Evolutionary conservation across 345 rosid species (phyloP), one percentile per base, ranked within the genome.

Genomic region (Populus simonii): DNA sequence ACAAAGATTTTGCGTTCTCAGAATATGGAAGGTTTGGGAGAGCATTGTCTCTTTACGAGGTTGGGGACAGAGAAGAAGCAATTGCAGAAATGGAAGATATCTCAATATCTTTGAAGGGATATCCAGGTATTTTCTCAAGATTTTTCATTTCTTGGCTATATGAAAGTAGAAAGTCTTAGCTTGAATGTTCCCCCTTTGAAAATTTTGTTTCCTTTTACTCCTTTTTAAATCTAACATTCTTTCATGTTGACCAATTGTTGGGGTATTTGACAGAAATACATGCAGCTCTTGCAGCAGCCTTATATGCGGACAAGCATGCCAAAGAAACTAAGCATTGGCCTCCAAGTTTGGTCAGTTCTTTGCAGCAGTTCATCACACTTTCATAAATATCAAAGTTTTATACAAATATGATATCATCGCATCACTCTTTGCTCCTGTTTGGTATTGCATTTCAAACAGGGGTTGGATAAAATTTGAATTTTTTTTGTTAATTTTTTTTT

Each of bases 81-180:
- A 88, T 88, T 51, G 86, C 87, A n/a, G 90, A 87, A 82, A 88
- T 88, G 93, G 93, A 90, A 78, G 89, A 88, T 80, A 87, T 88
- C 79, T 86, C 91, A 10, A 77, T 88, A 66, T 82, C 90, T 68
- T 82, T 90, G 76, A 90, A 85, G 84, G 93, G 90, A 73, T 90
- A 87, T 79, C 93, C 90, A 63, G 91, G 91, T 86, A 73, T 29
- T 25, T 71, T 65, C 17, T 27, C 18, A 13, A 70, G 6, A 62
- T 53, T 77, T 80, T 15, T 1, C 49, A 33, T 43, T 72, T 57
- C 45, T 2, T 66, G 33, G 5, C 33, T 65, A 20, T 70, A 41
- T 5, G 23, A n/a, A 23, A 53, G 16, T 20, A 20, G 38, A 4
- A 55, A 70, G 5, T 4, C 17, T 51, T 39, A 12, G 66, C n/a